These are phyloP conservation scores for Ashbya aceris DNA, from an alignment of 1,139 yeast species.

Conservation along the genomic window DNA sequence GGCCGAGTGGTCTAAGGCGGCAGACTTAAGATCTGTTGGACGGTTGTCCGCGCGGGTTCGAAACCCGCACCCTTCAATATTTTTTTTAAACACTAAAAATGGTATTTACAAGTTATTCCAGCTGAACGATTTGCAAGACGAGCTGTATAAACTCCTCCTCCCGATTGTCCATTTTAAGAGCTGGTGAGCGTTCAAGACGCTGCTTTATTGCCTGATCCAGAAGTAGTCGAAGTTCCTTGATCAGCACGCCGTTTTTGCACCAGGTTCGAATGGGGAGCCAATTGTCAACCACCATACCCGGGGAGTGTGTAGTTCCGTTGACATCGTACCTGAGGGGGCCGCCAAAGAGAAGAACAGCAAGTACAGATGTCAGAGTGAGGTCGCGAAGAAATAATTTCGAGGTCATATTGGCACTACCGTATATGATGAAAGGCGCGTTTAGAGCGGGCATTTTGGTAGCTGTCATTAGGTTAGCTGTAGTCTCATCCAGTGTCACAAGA, in stretches of 20 bases:
- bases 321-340: constrained; percentile 68
- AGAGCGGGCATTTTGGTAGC: constrained; percentile 21
- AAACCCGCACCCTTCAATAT: constrained; percentile 73
- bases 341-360: constrained; percentile 70
- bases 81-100: constrained; percentile 12
- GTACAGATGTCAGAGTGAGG: constrained; percentile 66
- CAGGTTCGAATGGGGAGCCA: constrained; percentile 85
- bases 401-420: constrained; percentile 50
- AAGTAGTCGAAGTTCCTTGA: constrained; percentile 56
- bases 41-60: constrained; percentile 73
- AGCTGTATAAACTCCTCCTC: neutral
- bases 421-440: constrained; percentile 48
- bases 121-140: neutral
- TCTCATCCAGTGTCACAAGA: constrained; percentile 25
- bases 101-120: neutral
- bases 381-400: constrained; percentile 63
- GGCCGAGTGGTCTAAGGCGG: constrained; percentile 31
- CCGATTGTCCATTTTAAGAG: neutral
- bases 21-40: constrained; percentile 31
- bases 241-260: constrained; percentile 86
- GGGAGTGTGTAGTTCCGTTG: constrained; percentile 37
- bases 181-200: constrained; percentile 37
- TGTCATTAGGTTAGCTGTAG: constrained; percentile 17
- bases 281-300: constrained; percentile 60
- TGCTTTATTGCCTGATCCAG: constrained; percentile 60